These are phyloP conservation scores for Drechslerella coelobrocha DNA, from an alignment of 2,329 filamentous ascomycete species.

Conservation along the genomic window DNA sequence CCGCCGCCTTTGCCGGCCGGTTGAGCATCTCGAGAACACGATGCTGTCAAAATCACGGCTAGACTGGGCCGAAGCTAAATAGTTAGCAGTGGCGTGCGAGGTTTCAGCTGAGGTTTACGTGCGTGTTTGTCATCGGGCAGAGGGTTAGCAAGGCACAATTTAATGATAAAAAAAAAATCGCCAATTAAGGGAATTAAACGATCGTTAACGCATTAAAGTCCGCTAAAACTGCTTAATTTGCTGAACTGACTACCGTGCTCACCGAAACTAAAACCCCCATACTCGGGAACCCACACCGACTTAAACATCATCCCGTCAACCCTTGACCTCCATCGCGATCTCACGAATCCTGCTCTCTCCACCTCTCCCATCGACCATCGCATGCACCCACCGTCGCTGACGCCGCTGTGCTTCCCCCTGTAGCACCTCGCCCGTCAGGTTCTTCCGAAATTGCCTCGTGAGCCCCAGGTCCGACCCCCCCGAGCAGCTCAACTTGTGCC, in stretches of 20 bases:
- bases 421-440: conserved; percentile 29
- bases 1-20: too few species aligned
- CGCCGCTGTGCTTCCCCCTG: conserved; percentile 16
- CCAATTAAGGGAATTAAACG: conserved; percentile 28
- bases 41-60: background rate
- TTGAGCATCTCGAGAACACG: too few species aligned
- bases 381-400: conserved; percentile 8
- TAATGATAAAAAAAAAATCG: conserved; percentile 19
- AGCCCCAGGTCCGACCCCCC: conserved; percentile 29
- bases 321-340: conserved; percentile 31
- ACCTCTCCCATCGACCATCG: conserved; percentile 12
- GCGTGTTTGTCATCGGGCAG: conserved; percentile 15
- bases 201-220: conserved; percentile 33
- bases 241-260: conserved; percentile 1
- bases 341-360: conserved; percentile 11
- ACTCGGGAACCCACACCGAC: conserved; percentile 29
- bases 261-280: conserved; percentile 38
- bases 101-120: background rate
- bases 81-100: background rate
- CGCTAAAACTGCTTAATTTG: conserved; percentile 44
- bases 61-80: background rate
- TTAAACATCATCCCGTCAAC: conserved; percentile 43
- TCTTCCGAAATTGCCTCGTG: conserved; percentile 51
- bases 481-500: conserved; percentile 15
- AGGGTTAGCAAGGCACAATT: conserved; percentile 21